Conservation (phyloP, 1,284 basidiomycete genomes). For the Sutorius eximius region DNA sequence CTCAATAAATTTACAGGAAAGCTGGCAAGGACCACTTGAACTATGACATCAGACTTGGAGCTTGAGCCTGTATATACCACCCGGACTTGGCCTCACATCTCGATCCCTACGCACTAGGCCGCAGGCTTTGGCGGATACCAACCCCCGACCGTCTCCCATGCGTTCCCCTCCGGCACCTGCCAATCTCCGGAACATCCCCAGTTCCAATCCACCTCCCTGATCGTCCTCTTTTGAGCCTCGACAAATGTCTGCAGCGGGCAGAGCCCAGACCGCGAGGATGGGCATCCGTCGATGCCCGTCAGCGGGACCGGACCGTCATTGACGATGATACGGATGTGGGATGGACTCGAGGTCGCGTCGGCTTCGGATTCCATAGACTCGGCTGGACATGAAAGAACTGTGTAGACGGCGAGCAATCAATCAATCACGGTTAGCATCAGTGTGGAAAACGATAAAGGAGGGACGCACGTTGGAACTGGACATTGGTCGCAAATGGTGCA, state of each 20-base stretch:
- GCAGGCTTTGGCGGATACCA: constrained; percentile 20
- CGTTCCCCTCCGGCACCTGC: constrained; percentile 53
- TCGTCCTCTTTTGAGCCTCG: constrained; percentile 63
- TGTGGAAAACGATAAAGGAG: neutral
- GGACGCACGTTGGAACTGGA: constrained; percentile 35
- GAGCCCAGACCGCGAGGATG: constrained; percentile 68
- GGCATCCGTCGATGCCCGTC: constrained; percentile 72
- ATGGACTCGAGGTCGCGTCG: constrained; percentile 37
- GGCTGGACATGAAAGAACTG: constrained; percentile 32
- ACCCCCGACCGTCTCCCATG: constrained; percentile 61
- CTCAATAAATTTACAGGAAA: too few relatives aligned
- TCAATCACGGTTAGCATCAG: neutral
- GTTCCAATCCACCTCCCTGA: constrained; percentile 70
- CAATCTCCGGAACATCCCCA: constrained; percentile 79
- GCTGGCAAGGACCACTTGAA: too few relatives aligned
- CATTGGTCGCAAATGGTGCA: constrained; percentile 34
- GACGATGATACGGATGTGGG: constrained; percentile 75
- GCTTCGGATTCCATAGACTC: constrained; percentile 35
- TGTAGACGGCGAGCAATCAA: neutral
- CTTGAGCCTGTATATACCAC: too few relatives aligned
- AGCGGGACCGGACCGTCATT: constrained; percentile 90
- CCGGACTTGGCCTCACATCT: neutral
- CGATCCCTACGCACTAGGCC: too few relatives aligned
- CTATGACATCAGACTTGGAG: too few relatives aligned
- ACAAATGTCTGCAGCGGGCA: constrained; percentile 80